Evolutionary conservation across 75 land plant species (phyloP), one percentile per base, ranked within the genome.

Genomic region (Pinus tabuliformis): DNA sequence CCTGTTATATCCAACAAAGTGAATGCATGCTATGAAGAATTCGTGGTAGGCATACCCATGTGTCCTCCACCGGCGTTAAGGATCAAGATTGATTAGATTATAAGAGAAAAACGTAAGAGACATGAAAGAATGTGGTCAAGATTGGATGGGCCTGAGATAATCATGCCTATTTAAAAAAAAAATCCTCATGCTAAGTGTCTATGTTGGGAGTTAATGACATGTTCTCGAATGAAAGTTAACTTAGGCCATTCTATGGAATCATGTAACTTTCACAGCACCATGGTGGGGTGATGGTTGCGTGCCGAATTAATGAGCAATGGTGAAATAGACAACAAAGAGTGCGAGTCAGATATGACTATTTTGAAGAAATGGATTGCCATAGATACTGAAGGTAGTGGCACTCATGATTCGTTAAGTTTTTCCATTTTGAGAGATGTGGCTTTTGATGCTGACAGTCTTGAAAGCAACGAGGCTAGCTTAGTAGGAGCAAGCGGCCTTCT

Each of bases 131-230:
- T 92, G 82, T 95, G 95, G 92, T 84, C 80, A 5, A 80, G 73
- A 52, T 57, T 92, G 73, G 94, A 95, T 83, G 85, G 90, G 42
- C 77, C 92, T 63, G 86, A 88, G 21, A 57, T 89, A 45, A 82
- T 92, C 24, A 68, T 73, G 17, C 86, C 83, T 59, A 78, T 83
- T 58, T 79, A 58, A 26, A 58, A 76, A 57, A 86, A 75, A 78
- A 94, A 87, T 78, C 84, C 88, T 21, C 61, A 80, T 12, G 75
- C 88, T 11, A 91, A 78, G 72, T 86, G 86, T 58, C 58, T 97
- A 26, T 92, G 92, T 78, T 97, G 95, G 91, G 94, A 97, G 77
- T 74, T 95, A 28, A 45, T 92, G 37, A 6, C 95, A 37, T 90
- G 86, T 71, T 81, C 88, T 56, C 81, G 82, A 24, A 56, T 57